phyloP scores from a whole-genome alignment of 768 basidiomycete genomes.

The Termitomyces sp. region DNA sequence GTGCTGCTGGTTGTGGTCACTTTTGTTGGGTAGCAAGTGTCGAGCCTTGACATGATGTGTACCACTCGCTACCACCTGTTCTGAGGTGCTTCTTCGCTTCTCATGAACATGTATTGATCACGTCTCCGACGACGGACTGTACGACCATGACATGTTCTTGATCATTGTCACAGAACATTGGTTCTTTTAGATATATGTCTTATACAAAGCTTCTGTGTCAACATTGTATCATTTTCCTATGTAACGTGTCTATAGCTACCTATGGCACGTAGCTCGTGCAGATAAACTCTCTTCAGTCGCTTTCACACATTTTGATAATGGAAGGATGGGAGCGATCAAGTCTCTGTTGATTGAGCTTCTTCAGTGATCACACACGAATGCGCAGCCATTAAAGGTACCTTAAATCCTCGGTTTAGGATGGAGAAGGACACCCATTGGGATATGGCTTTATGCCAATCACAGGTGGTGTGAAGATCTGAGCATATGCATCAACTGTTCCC shows the following conservation, averaged over 20 bases:
- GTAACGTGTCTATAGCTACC: not conserved
- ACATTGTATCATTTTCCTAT: not conserved
- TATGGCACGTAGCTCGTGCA: not conserved
- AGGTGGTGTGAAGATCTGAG: not conserved
- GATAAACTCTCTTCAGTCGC: not conserved
- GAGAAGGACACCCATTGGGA: not conserved
- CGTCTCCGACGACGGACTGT: not conserved
- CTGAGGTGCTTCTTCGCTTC: not conserved
- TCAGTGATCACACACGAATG: no score
- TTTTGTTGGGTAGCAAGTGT: constrained; percentile 64
- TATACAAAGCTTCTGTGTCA: not conserved
- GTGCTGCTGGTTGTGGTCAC: constrained; percentile 83
- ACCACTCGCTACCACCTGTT: not conserved
- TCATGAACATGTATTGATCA: not conserved
- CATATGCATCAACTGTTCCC: not conserved
- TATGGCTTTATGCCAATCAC: not conserved
- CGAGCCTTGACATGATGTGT: constrained; percentile 13
- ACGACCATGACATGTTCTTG: constrained; percentile 1
- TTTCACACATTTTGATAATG: not conserved
- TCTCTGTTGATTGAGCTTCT: not conserved
- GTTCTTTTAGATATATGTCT: not conserved
- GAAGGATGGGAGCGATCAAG: not conserved
- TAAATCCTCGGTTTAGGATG: not conserved
- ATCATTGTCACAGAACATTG: not conserved
- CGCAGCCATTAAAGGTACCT: no score